phyloP scores from a whole-genome alignment of 495 filamentous ascomycete species.

The Aspergillus taichungensis region DNA sequence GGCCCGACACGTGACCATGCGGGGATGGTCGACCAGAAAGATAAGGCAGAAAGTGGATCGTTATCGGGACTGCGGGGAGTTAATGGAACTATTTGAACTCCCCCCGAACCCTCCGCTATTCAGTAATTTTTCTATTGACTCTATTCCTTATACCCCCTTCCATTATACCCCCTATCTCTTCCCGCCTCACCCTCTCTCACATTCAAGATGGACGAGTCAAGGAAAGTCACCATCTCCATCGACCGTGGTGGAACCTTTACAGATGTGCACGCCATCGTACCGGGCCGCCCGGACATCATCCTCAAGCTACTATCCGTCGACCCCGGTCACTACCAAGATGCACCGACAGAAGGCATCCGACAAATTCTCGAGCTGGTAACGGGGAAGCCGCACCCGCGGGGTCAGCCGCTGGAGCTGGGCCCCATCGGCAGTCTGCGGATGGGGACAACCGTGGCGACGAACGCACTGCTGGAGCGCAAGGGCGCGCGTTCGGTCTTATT shows the following conservation, averaged over 20 bases:
- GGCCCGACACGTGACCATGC: slow-evolving; percentile 1
- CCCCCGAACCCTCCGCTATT: background rate
- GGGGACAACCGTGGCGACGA: slow-evolving; percentile 86
- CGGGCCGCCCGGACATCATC: slow-evolving; percentile 58
- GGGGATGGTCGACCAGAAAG: background rate
- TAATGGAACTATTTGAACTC: background rate
- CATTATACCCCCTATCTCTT: too few relatives aligned
- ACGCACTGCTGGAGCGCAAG: slow-evolving; percentile 88
- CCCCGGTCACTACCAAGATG: slow-evolving; percentile 80
- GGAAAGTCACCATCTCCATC: slow-evolving; percentile 36
- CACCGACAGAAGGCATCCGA: slow-evolving; percentile 84
- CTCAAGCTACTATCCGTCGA: slow-evolving; percentile 89
- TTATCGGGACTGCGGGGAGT: background rate
- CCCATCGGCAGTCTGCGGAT: slow-evolving; percentile 77
- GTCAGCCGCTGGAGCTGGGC: slow-evolving; percentile 73
- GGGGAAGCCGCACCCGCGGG: slow-evolving; percentile 65
- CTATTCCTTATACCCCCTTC: background rate
- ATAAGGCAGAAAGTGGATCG: background rate
- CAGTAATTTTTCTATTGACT: background rate
- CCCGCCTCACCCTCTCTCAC: background rate
- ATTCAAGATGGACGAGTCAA: slow-evolving; percentile 20
- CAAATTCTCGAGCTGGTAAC: slow-evolving; percentile 80
- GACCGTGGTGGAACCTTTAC: slow-evolving; percentile 60
- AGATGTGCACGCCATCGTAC: slow-evolving; percentile 49
- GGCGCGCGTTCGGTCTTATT: slow-evolving; percentile 87